These are phyloP conservation scores for Colletotrichum spaethianum DNA, from an alignment of 2,329 filamentous ascomycete genomes.

Conservation along the genomic window DNA sequence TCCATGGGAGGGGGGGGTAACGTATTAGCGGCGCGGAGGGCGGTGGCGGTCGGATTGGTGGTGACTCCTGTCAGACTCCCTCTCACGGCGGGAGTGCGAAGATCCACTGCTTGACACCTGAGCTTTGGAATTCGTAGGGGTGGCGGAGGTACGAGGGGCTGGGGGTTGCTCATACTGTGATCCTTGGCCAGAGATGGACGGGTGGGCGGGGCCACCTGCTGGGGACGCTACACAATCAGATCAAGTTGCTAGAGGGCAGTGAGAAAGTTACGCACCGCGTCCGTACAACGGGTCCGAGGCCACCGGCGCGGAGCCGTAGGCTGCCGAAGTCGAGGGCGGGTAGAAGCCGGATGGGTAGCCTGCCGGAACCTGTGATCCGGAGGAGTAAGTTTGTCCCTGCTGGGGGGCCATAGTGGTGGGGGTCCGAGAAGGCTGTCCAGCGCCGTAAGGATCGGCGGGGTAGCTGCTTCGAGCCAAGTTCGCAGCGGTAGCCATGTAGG, in stretches of 20 bases:
- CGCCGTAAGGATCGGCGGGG: constrained; percentile 36
- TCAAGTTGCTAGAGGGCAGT: constrained; percentile 33
- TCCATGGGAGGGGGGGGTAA: constrained; percentile 18
- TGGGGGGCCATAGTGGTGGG: constrained; percentile 35
- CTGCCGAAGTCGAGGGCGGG: constrained; percentile 39
- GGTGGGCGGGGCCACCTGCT: constrained; percentile 61
- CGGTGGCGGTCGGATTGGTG: constrained; percentile 57
- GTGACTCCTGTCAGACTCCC: constrained; percentile 56
- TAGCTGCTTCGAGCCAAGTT: constrained; percentile 33
- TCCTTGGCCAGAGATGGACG: constrained; percentile 54
- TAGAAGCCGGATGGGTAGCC: constrained; percentile 46
- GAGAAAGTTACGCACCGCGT: constrained; percentile 68
- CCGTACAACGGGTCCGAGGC: constrained; percentile 68
- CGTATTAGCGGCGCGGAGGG: constrained; percentile 53
- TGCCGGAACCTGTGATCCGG: constrained; percentile 37
- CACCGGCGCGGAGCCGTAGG: constrained; percentile 52
- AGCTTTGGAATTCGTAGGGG: constrained; percentile 56
- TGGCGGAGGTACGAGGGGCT: constrained; percentile 54
- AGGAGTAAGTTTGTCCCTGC: constrained; percentile 39
- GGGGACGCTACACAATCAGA: constrained; percentile 68
- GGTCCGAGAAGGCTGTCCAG: constrained; percentile 36
- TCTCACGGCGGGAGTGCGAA: constrained; percentile 54
- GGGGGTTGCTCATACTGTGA: constrained; percentile 67
- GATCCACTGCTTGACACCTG: constrained; percentile 55
- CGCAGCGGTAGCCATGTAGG: constrained; percentile 37